phyloP scores from a whole-genome alignment of 139 green algal species.

The Bryopsis sp. region DNA sequence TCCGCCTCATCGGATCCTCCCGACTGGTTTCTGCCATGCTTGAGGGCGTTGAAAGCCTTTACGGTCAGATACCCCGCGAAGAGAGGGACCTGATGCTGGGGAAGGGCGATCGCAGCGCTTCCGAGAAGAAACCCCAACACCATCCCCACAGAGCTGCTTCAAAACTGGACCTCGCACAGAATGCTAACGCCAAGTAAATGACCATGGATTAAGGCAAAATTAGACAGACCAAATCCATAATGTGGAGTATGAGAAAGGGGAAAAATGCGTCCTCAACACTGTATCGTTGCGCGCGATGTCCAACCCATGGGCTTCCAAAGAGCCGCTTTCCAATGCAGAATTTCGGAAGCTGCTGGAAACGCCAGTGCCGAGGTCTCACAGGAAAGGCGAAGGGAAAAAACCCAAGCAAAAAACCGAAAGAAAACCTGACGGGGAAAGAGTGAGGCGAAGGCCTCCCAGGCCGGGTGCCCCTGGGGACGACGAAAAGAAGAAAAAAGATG shows the following conservation, averaged over 20 bases:
- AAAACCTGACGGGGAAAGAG: conserved; percentile 37
- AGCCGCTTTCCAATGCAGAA: conserved; percentile 49
- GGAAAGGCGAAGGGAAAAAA: conserved; percentile 24
- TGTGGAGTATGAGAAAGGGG: no score
- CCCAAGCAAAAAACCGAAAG: conserved; percentile 25
- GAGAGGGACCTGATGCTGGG: conserved; percentile 17
- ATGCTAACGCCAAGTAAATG: no score
- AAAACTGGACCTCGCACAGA: no score
- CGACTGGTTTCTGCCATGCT: not conserved
- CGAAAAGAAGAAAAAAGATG: not conserved
- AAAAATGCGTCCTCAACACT: no score
- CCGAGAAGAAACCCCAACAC: conserved; percentile 35
- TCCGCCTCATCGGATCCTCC: not conserved
- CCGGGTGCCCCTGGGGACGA: not conserved
- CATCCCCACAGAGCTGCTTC: no score
- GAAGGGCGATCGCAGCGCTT: conserved; percentile 28
- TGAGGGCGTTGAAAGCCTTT: not conserved
- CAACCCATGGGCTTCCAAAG: conserved; percentile 8
- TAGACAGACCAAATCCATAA: no score
- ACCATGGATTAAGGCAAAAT: no score
- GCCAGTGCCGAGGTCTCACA: conserved; percentile 26
- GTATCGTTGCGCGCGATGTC: no score
- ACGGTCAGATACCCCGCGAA: not conserved
- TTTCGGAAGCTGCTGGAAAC: conserved; percentile 55
- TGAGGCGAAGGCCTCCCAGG: not conserved